These are phyloP conservation scores for Solanum chiquidenum DNA, from an alignment of 257 asterid genomes.

Conservation along the genomic window DNA sequence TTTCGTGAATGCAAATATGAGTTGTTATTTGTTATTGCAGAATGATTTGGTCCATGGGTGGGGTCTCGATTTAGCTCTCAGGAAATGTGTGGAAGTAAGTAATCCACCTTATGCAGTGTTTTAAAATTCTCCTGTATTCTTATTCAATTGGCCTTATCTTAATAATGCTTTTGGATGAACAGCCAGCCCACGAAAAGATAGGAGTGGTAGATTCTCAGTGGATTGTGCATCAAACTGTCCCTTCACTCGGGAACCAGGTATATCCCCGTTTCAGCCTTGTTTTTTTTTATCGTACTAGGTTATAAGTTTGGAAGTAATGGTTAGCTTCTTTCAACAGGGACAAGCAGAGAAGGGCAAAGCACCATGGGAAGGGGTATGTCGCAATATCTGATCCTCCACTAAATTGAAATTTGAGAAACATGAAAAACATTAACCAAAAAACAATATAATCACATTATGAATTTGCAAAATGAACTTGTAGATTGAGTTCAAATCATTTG, in stretches of 20 bases:
- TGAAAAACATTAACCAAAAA: background rate
- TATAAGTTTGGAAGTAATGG: background rate
- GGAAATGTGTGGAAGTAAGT: constrained; percentile 78
- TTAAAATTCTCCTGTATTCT: background rate
- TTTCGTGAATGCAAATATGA: background rate
- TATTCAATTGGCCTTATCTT: background rate
- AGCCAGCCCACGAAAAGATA: constrained; percentile 92
- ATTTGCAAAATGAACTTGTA: background rate
- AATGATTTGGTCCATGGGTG: constrained; percentile 95
- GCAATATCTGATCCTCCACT: background rate
- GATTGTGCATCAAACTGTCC: constrained; percentile 86
- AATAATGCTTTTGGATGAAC: background rate
- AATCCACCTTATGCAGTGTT: background rate
- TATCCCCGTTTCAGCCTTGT: background rate
- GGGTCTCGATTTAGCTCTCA: constrained; percentile 93
- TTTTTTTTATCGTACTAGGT: background rate
- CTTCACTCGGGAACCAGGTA: constrained; percentile 88
- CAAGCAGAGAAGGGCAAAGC: constrained; percentile 64
- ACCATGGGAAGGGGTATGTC: constrained; percentile 93
- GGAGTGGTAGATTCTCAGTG: constrained; percentile 93
- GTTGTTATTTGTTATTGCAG: constrained; percentile 27
- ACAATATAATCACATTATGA: background rate
- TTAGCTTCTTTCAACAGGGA: constrained; percentile 37
- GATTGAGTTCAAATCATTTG: background rate
- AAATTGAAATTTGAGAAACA: background rate